Conservation (phyloP, 768 basidiomycete species). For the Dioszegia crocea region DNA sequence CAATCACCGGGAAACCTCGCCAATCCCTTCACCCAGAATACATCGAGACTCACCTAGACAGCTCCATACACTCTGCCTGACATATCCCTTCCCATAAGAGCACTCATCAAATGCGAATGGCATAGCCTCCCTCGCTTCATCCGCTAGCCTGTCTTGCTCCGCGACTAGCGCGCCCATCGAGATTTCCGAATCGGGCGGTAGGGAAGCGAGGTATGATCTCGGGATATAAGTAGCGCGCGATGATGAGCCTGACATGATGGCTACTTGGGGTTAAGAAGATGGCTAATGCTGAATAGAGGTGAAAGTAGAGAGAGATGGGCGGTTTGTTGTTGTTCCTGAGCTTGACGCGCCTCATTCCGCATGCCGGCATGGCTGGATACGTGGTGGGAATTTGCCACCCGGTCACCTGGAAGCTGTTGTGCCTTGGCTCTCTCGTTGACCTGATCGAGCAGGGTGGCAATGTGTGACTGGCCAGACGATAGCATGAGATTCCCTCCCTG, state of each 20-base stretch:
- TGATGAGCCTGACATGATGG: background rate
- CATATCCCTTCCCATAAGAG: constrained; percentile 38
- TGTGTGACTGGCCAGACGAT: no score
- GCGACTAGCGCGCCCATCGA: constrained; percentile 40
- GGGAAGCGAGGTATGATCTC: constrained; percentile 20
- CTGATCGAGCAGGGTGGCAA: no score
- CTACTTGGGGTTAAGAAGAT: background rate
- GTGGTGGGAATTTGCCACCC: no score
- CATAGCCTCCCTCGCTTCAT: constrained; percentile 44
- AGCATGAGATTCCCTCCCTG: no score
- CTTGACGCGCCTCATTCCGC: no score
- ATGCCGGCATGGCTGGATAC: no score
- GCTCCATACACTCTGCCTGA: constrained; percentile 43
- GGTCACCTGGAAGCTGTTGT: no score
- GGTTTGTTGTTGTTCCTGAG: no score
- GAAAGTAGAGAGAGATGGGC: background rate
- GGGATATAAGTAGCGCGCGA: constrained; percentile 1
- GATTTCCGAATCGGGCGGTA: constrained; percentile 26
- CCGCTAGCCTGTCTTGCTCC: constrained; percentile 30
- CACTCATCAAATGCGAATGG: constrained; percentile 46
- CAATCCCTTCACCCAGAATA: background rate
- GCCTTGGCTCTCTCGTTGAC: no score
- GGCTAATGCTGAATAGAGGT: background rate
- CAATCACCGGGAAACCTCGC: background rate
- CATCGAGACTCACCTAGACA: constrained; percentile 35